phyloP scores from a whole-genome alignment of 805 yeast species.

The Wickerhamomyces silvicola region DNA sequence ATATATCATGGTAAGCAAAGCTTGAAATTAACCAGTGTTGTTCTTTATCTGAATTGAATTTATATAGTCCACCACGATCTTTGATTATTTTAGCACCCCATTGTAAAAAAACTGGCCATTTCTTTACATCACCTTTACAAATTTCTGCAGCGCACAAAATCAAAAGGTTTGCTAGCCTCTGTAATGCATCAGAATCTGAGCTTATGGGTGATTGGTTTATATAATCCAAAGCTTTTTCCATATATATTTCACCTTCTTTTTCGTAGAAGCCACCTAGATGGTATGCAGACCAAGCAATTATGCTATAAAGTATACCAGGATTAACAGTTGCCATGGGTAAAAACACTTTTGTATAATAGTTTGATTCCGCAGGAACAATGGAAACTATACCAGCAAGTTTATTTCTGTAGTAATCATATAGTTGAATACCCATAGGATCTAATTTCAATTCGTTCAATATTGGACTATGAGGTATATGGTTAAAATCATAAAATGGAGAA shows the following conservation, averaged over 20 bases:
- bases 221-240: conserved; percentile 40
- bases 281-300: conserved; percentile 53
- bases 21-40: conserved; percentile 68
- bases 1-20: conserved; percentile 75
- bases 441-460: conserved; percentile 22
- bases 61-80: conserved; percentile 53
- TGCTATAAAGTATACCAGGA: conserved; percentile 40
- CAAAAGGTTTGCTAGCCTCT: conserved; percentile 56
- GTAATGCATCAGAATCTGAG: conserved; percentile 20
- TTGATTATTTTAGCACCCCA: conserved; percentile 61
- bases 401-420: conserved; percentile 45
- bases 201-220: conserved; percentile 28
- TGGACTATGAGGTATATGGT: conserved; percentile 13
- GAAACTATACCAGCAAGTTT: conserved; percentile 41
- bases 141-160: conserved; percentile 76
- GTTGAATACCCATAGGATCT: conserved; percentile 36
- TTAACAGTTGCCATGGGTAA: conserved; percentile 46
- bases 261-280: conserved; percentile 30
- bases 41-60: conserved; percentile 46
- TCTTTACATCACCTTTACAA: conserved; percentile 72
- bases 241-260: conserved; percentile 41
- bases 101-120: conserved; percentile 63
- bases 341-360: conserved; percentile 46
- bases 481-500: conserved; percentile 2
- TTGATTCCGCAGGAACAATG: conserved; percentile 40